Percentiles rank a stretch among this genome's conserved stretches.
These are phyloP conservation scores for Podila minutissima DNA, from an alignment of 192 early-diverging fungal species.

Conservation along the genomic window DNA sequence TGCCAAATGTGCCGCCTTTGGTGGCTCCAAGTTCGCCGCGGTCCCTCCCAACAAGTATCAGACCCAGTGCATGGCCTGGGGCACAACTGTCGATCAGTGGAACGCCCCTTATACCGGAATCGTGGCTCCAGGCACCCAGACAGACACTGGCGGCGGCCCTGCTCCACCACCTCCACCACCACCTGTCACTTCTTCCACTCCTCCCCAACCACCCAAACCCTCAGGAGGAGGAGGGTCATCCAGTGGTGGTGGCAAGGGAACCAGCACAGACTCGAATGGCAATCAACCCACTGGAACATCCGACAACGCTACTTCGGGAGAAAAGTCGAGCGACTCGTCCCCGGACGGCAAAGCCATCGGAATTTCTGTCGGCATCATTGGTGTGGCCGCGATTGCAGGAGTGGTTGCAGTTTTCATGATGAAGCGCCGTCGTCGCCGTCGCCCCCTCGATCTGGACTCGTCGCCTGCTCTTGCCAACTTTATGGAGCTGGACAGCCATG, in stretches of 20 bases:
- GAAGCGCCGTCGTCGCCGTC: slow-evolving; percentile 43
- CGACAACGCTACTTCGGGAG: slow-evolving; percentile 15
- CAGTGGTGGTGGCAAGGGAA: neutral
- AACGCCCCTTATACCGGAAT: slow-evolving; percentile 17
- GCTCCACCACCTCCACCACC: neutral
- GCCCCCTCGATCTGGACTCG: slow-evolving; percentile 24
- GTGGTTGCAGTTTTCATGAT: slow-evolving; percentile 27
- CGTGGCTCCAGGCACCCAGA: slow-evolving; percentile 29
- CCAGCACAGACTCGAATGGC: neutral
- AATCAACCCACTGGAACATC: neutral
- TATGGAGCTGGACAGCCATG: neutral
- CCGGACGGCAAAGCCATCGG: slow-evolving; percentile 20
- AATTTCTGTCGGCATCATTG: slow-evolving; percentile 43
- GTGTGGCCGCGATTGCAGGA: slow-evolving; percentile 23
- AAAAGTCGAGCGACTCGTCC: neutral
- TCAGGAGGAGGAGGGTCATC: neutral
- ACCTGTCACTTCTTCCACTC: neutral
- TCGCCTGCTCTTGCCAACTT: slow-evolving; percentile 14
- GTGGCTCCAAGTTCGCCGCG: slow-evolving; percentile 15
- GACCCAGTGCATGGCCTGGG: slow-evolving; percentile 34
- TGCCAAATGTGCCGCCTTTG: slow-evolving; percentile 10
- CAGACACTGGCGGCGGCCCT: slow-evolving; percentile 14
- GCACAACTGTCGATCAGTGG: slow-evolving; percentile 18
- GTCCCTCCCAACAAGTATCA: slow-evolving; percentile 40
- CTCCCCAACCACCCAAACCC: neutral